Evolutionary conservation across 371 early-diverging fungal species (phyloP).

Genomic region (Rhizopus arrhizus): DNA sequence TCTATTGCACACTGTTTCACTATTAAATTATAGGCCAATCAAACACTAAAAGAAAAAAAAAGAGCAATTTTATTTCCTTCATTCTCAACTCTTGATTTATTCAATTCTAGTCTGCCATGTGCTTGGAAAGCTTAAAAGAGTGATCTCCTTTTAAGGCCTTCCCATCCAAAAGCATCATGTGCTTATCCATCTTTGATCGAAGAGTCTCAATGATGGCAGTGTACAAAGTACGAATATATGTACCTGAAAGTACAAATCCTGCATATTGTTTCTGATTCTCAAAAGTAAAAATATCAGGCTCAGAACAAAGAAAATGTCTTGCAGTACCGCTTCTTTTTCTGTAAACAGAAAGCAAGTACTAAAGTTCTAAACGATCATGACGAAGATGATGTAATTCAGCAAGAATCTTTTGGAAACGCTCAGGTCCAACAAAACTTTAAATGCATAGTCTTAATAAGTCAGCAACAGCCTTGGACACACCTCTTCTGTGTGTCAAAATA

Average conservation of each 20-base stretch:
- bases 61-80: too few relatives aligned
- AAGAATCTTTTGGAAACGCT: slow-evolving; percentile 16
- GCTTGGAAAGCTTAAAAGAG: slow-evolving; percentile 8
- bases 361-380: slow-evolving; percentile 9
- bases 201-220: slow-evolving; percentile 2
- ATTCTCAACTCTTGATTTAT: too few relatives aligned
- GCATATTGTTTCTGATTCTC: slow-evolving; percentile 6
- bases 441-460: slow-evolving; percentile 16
- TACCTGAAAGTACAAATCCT: slow-evolving; percentile 3
- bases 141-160: slow-evolving; percentile 8
- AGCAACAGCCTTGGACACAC: slow-evolving; percentile 17
- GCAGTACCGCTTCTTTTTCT: not conserved
- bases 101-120: slow-evolving; percentile 6
- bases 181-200: slow-evolving; percentile 7
- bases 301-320: not conserved
- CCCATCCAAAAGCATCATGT: slow-evolving; percentile 7
- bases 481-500: slow-evolving; percentile 22
- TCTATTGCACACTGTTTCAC: too few relatives aligned
- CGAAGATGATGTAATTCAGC: slow-evolving; percentile 18
- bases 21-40: too few relatives aligned
- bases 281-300: slow-evolving; percentile 1
- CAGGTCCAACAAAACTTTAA: slow-evolving; percentile 17
- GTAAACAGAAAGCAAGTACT: slow-evolving; percentile 3
- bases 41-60: too few relatives aligned
- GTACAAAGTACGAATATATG: slow-evolving; percentile 7